Evolutionary conservation across 495 filamentous ascomycete genomes (phyloP).

Genomic region (Lepidopterella palustris): DNA sequence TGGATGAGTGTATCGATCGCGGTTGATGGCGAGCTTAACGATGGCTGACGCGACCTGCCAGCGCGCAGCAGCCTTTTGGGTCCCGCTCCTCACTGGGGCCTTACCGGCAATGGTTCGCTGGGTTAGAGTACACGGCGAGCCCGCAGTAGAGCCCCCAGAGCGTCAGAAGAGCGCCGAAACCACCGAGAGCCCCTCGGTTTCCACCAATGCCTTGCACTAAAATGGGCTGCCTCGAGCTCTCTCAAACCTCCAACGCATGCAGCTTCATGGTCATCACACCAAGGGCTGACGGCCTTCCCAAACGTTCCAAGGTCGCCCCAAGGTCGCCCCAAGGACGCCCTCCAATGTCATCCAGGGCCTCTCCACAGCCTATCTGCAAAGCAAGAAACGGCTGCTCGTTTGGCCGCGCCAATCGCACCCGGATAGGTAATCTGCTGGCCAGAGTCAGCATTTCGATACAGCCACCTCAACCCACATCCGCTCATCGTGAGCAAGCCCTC

Average conservation of each 20-base stretch:
- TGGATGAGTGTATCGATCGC: not conserved
- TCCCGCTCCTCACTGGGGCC: too few species aligned
- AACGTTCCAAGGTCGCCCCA: not conserved
- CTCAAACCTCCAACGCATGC: constrained; percentile 28
- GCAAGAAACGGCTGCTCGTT: too few species aligned
- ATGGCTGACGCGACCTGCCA: too few species aligned
- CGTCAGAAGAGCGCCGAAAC: too few species aligned
- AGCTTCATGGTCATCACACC: not conserved
- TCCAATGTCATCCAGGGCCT: not conserved
- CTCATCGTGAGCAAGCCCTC: not conserved
- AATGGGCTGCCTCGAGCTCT: constrained; percentile 6
- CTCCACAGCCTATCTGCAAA: not conserved
- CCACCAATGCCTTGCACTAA: constrained; percentile 24
- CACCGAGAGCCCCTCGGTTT: not conserved
- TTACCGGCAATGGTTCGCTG: not conserved
- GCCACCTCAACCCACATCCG: not conserved
- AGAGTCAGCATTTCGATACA: constrained; percentile 1
- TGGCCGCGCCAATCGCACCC: not conserved
- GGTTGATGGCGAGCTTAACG: too few species aligned
- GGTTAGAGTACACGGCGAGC: too few species aligned
- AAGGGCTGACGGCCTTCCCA: too few species aligned
- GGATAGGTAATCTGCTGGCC: not conserved
- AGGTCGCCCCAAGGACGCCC: too few species aligned
- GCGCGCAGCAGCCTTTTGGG: not conserved
- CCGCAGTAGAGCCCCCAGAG: too few species aligned